Percentiles rank a stretch among this genome's conserved stretches.
Conservation (phyloP, 1,284 basidiomycete genomes). For the Pseudozyma sp. region DNA sequence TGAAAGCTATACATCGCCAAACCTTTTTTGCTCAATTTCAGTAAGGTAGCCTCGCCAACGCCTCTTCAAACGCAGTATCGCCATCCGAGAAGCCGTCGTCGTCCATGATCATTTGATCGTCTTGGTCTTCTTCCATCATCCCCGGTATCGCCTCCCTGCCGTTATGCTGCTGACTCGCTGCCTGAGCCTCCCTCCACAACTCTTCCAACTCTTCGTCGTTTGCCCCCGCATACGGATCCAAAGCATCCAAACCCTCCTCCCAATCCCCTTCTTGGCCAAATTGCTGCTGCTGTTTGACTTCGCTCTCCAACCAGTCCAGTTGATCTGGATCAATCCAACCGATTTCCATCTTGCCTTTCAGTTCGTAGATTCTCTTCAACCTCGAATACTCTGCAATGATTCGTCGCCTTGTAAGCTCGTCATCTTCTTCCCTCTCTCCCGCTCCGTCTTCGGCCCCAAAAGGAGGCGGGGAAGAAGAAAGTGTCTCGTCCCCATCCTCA, state of each 20-base stretch:
- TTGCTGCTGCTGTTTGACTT: slow-evolving; percentile 6
- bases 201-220: slow-evolving; percentile 35
- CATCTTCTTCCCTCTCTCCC: slow-evolving; percentile 33
- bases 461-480: slow-evolving; percentile 1
- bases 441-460: not conserved
- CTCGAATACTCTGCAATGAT: slow-evolving; percentile 47
- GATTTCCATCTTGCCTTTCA: slow-evolving; percentile 43
- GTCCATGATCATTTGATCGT: slow-evolving; percentile 2
- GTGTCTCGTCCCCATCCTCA: not conserved
- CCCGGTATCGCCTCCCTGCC: not conserved
- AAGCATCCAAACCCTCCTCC: not conserved
- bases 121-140: slow-evolving; percentile 2
- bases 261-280: not conserved
- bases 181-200: slow-evolving; percentile 33
- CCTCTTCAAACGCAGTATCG: slow-evolving; percentile 24
- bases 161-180: not conserved
- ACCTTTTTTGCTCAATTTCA: not conserved
- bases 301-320: slow-evolving; percentile 32
- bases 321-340: slow-evolving; percentile 54
- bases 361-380: slow-evolving; percentile 43
- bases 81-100: slow-evolving; percentile 6
- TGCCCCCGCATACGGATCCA: slow-evolving; percentile 22
- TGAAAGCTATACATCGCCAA: not conserved
- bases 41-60: slow-evolving; percentile 17
- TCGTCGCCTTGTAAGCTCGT: slow-evolving; percentile 36